These are phyloP conservation scores for Colletotrichum sojae DNA, from an alignment of 2,329 filamentous ascomycete genomes.

Conservation along the genomic window DNA sequence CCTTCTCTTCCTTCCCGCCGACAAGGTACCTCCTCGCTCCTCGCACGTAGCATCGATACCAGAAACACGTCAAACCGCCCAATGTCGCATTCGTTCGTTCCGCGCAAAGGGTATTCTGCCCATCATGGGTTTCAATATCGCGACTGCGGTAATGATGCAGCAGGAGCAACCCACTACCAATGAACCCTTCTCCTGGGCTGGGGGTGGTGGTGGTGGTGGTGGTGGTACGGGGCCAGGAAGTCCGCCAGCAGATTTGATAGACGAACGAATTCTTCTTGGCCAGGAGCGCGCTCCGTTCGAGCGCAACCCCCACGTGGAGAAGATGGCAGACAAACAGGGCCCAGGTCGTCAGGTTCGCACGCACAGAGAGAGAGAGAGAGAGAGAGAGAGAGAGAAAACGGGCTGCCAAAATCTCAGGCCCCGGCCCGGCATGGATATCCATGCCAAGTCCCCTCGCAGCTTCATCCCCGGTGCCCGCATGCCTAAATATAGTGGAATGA, in stretches of 20 bases:
- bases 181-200: constrained; percentile 17
- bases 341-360: constrained; percentile 2
- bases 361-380: not conserved
- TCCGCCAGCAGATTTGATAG: constrained; percentile 3
- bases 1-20: not conserved
- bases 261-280: constrained; percentile 15
- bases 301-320: constrained; percentile 30
- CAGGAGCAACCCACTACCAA: constrained; percentile 9
- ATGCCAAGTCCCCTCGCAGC: constrained; percentile 16
- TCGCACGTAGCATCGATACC: constrained; percentile 18
- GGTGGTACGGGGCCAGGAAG: not conserved
- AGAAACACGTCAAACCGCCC: constrained; percentile 10
- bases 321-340: constrained; percentile 5
- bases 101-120: constrained; percentile 22
- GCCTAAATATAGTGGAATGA: constrained; percentile 40
- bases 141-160: constrained; percentile 3
- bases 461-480: constrained; percentile 13
- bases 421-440: constrained; percentile 37
- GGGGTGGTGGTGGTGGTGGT: not conserved
- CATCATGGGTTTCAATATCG: constrained; percentile 30
- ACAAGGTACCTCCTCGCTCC: constrained; percentile 7
- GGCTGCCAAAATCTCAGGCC: constrained; percentile 8
- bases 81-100: constrained; percentile 26
- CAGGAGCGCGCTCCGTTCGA: not conserved
- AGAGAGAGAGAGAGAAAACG: constrained; percentile 1